Conservation (phyloP, 192 early-diverging fungal species). For the Coemansia sp. region DNA sequence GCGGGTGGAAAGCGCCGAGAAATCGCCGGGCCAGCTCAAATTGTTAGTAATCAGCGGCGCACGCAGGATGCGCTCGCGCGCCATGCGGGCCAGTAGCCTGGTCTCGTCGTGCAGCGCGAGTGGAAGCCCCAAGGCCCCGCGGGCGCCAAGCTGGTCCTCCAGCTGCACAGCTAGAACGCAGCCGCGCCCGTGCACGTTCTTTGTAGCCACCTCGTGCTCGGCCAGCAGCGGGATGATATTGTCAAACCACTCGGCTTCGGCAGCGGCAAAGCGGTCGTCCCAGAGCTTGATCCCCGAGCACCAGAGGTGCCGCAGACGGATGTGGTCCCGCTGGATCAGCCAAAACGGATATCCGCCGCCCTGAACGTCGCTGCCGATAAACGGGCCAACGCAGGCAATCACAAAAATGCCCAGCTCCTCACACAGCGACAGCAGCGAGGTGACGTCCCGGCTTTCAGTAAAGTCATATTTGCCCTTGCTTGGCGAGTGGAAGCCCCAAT, state of each 20-base stretch:
- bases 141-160: constrained; percentile 77
- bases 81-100: constrained; percentile 68
- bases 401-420: constrained; percentile 74
- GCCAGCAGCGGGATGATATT: constrained; percentile 74
- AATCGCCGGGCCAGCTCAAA: constrained; percentile 35
- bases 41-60: constrained; percentile 89
- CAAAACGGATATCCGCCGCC: constrained; percentile 75
- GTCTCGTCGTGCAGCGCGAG: constrained; percentile 81
- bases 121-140: constrained; percentile 57
- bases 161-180: constrained; percentile 80
- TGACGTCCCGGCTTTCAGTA: constrained; percentile 69
- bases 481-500: constrained; percentile 87
- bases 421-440: constrained; percentile 69
- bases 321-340: constrained; percentile 69
- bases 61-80: constrained; percentile 71
- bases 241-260: constrained; percentile 74
- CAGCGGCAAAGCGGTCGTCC: constrained; percentile 65
- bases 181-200: constrained; percentile 51
- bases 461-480: constrained; percentile 71
- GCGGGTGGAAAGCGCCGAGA: constrained; percentile 19
- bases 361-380: constrained; percentile 79
- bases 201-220: constrained; percentile 72
- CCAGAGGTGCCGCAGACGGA: constrained; percentile 71
- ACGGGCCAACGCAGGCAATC: constrained; percentile 79
- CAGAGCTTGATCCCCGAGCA: constrained; percentile 65